Base-by-base conservation (phyloP, 345 rosid genomes). In the Odontarrhena argentea region DNA sequence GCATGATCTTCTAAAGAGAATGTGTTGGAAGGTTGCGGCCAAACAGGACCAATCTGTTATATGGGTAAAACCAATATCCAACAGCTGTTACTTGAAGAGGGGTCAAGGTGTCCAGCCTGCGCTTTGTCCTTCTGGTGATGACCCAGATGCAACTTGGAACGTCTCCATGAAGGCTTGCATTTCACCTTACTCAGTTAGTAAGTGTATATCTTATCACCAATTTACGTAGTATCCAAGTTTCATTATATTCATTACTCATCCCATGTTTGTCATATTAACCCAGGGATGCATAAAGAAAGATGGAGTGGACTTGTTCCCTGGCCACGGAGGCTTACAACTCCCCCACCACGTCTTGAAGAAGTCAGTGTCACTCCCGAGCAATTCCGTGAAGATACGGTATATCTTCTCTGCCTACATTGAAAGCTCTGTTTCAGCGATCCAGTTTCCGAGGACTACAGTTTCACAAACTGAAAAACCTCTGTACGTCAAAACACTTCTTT, bases 151-250 rank as follows among this genome's bases (percentile, higher is more conserved):
- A 52, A 80, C 82, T 55, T 94, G 99, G 99, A 88, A 86, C 60
- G 91, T 91, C 48, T 65, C 75, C 53, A 87, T 91, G 97, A 85
- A 88, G 73, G 88, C 99, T 25, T 94, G 99, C 85, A 94, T 94
- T 62, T 58, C 82, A 7, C 93, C 91, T 11, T 94, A 87, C 82
- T 80, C 96, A 18, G 75, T 78, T 43, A 86, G 99, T 94, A 80
- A 83, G 96, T 80, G 46, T 38, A 47, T 12, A 59, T 65, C 49
- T 25, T 14, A 32, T 35, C 54, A 14, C 25, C 38, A 43, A 26
- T 54, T 32, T 43, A 30, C 14, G 32, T 7, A 43, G 36, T 51
- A 59, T 51, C 48, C 48, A 36, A 36, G 48, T 30, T 34, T 69
- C 46, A 49, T 49, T 18, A 26, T 56, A 41, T 30, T 63, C 30